phyloP scores from a whole-genome alignment of 2,329 filamentous ascomycete genomes.

The Fusarium cyanostomum region DNA sequence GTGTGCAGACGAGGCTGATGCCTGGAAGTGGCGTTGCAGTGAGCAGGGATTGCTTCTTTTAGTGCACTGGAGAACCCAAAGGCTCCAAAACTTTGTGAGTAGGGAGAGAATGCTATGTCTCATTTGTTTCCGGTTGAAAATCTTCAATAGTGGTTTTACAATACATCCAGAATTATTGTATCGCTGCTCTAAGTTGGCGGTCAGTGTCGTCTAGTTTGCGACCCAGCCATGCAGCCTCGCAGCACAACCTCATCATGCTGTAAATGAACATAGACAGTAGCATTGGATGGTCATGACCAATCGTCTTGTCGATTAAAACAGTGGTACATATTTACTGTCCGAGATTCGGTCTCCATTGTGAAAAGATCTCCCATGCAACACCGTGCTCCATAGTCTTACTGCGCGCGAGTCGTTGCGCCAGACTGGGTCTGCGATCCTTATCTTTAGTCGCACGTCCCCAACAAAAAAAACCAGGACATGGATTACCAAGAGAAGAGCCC shows the following conservation, averaged over 20 bases:
- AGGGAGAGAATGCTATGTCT: not conserved
- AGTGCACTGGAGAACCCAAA: not conserved
- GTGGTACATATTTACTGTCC: constrained; percentile 40
- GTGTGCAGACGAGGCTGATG: constrained; percentile 37
- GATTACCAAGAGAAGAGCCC: constrained; percentile 16
- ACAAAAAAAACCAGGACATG: constrained; percentile 39
- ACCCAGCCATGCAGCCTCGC: constrained; percentile 10
- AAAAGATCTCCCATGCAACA: constrained; percentile 35
- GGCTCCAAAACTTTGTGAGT: not conserved
- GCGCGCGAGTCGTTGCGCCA: constrained; percentile 27
- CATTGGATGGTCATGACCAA: constrained; percentile 24
- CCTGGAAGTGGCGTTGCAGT: constrained; percentile 24
- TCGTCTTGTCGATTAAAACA: constrained; percentile 36
- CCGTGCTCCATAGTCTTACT: constrained; percentile 33
- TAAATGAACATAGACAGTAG: not conserved
- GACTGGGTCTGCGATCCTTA: constrained; percentile 37
- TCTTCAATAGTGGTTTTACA: not conserved
- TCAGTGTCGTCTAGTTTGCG: not conserved
- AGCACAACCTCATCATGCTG: no score
- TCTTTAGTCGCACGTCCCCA: constrained; percentile 37
- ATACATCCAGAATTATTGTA: not conserved
- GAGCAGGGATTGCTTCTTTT: constrained; percentile 1
- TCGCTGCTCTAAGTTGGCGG: not conserved
- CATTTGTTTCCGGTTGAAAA: not conserved
- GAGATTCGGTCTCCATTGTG: constrained; percentile 27